Evolutionary conservation across 257 asterid genomes (phyloP).

Genomic region (Ballota nigra): DNA sequence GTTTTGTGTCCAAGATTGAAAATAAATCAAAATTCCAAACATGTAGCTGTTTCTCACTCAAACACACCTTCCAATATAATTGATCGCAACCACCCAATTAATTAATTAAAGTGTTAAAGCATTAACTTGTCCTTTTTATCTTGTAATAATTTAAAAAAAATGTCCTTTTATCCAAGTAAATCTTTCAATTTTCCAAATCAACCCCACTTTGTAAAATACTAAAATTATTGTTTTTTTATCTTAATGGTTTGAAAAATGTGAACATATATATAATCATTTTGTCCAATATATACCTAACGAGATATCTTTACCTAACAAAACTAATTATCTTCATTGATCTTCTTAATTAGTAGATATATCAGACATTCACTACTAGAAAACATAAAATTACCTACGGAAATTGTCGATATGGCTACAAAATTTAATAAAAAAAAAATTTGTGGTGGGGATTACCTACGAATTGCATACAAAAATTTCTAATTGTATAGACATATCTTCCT

Average conservation of each 20-base stretch:
- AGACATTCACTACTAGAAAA: too few species aligned
- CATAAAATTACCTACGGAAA: too few species aligned
- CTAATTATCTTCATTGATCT: too few species aligned
- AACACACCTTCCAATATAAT: background rate
- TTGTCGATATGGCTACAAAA: too few species aligned
- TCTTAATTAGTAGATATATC: too few species aligned
- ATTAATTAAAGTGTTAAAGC: conserved; percentile 16
- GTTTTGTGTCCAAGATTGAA: conserved; percentile 22
- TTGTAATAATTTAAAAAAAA: too few species aligned
- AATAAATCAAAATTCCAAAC: background rate
- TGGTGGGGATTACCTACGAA: too few species aligned
- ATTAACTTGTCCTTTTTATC: conserved; percentile 1
- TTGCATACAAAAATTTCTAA: too few species aligned
- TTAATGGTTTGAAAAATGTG: background rate
- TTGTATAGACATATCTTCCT: too few species aligned
- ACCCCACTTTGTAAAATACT: background rate
- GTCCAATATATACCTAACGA: too few species aligned
- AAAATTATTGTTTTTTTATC: background rate
- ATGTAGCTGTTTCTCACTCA: conserved; percentile 39
- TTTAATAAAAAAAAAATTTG: too few species aligned
- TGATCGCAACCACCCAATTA: conserved; percentile 19
- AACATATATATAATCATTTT: background rate
- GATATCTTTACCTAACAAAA: background rate
- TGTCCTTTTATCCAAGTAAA: background rate
- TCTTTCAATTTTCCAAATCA: background rate